phyloP scores from a whole-genome alignment of 2,329 filamentous ascomycete species.

The Ophiognomonia clavigignenti-juglandacearum region DNA sequence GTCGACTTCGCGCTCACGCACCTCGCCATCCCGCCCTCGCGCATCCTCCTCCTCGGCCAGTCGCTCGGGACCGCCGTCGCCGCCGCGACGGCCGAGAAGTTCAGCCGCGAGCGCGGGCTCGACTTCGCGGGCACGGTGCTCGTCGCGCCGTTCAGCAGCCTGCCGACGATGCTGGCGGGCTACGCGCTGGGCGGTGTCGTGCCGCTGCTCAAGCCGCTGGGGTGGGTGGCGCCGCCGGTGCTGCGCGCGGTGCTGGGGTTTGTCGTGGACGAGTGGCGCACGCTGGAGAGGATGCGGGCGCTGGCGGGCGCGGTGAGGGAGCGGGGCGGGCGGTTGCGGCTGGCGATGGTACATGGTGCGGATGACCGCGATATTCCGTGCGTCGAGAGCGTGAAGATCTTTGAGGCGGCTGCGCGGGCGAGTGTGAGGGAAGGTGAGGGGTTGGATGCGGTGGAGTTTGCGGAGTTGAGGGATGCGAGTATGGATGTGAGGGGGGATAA shows the following conservation, averaged over 20 bases:
- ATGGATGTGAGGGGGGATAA: constrained; percentile 39
- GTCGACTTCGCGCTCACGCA: constrained; percentile 67
- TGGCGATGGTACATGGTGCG: constrained; percentile 73
- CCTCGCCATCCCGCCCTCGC: constrained; percentile 60
- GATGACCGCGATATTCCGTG: constrained; percentile 82
- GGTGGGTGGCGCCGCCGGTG: constrained; percentile 58
- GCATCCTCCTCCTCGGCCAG: constrained; percentile 79
- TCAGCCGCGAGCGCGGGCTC: constrained; percentile 47
- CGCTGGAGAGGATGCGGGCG: constrained; percentile 58
- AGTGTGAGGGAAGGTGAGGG: constrained; percentile 33
- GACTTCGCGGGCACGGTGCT: constrained; percentile 78
- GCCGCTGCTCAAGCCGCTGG: constrained; percentile 73
- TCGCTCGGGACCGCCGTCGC: constrained; percentile 85
- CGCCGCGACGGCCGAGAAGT: constrained; percentile 68
- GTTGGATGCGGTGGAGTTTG: constrained; percentile 31
- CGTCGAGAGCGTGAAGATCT: constrained; percentile 61
- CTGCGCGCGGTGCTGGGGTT: constrained; percentile 55
- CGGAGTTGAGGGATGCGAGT: constrained; percentile 35
- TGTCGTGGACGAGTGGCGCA: constrained; percentile 80
- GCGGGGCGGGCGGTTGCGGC: constrained; percentile 42
- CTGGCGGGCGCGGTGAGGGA: constrained; percentile 46
- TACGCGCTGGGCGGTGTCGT: constrained; percentile 77
- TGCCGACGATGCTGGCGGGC: constrained; percentile 67
- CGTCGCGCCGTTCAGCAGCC: constrained; percentile 71
- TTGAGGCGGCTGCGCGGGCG: constrained; percentile 53